These are phyloP conservation scores for Sporothrix humicola DNA, from an alignment of 2,329 filamentous ascomycete species.

Conservation along the genomic window DNA sequence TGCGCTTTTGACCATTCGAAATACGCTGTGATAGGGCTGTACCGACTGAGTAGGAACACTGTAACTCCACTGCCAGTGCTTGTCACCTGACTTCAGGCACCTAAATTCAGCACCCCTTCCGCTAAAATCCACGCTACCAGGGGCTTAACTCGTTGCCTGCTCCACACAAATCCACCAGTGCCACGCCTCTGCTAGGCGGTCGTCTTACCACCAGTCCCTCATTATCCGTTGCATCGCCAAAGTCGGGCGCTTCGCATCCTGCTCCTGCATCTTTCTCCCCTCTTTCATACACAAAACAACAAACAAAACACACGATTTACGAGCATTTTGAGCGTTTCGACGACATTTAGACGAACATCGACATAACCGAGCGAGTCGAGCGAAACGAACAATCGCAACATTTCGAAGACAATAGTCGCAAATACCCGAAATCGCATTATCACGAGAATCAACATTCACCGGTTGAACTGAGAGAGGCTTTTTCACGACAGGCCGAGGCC, in stretches of 20 bases:
- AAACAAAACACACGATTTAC: background rate
- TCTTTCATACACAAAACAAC: slow-evolving; percentile 17
- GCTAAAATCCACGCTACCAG: slow-evolving; percentile 9
- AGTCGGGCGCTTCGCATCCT: background rate
- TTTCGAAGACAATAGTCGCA: background rate
- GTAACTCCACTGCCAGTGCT: background rate
- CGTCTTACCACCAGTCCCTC: slow-evolving; percentile 16
- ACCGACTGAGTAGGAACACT: background rate
- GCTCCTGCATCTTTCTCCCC: background rate
- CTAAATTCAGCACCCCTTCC: background rate
- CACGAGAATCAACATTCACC: slow-evolving; percentile 1
- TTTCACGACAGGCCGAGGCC: background rate
- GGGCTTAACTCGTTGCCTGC: slow-evolving; percentile 28
- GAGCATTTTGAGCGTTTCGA: background rate
- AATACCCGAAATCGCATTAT: slow-evolving; percentile 7
- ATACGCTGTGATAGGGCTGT: background rate
- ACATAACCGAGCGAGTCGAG: background rate
- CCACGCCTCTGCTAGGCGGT: background rate
- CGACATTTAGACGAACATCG: slow-evolving; percentile 6
- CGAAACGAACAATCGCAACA: background rate
- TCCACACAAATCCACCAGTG: background rate
- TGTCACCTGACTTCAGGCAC: slow-evolving; percentile 21
- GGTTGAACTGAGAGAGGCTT: slow-evolving; percentile 19
- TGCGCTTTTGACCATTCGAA: too few species aligned
- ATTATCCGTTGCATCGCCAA: slow-evolving; percentile 27